Percentiles rank a stretch among this genome's conserved stretches.
Conservation (phyloP, 2,329 filamentous ascomycete species). For the Ceratocystis harringtonii region DNA sequence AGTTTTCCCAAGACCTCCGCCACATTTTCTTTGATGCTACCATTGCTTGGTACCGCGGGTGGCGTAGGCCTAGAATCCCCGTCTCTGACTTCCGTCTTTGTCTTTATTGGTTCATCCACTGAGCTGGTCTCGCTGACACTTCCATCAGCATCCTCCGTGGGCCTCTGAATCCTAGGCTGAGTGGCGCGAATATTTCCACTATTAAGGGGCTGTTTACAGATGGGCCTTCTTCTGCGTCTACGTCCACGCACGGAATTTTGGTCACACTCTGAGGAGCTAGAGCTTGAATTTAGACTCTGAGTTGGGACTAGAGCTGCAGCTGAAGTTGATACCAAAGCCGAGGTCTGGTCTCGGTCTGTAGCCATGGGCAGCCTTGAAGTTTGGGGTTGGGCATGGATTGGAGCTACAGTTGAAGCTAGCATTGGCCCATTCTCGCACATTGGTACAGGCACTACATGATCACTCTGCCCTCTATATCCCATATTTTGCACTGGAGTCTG, state of each 20-base stretch:
- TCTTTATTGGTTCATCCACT: background rate
- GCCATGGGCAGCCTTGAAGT: background rate
- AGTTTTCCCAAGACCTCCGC: background rate
- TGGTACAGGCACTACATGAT: background rate
- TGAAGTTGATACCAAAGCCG: background rate
- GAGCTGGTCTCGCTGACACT: constrained; percentile 3
- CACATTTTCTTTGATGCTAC: background rate
- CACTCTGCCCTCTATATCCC: background rate
- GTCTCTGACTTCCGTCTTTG: background rate
- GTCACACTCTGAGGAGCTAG: background rate
- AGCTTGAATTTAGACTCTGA: background rate
- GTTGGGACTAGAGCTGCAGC: background rate
- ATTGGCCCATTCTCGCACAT: background rate
- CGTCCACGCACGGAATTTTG: background rate
- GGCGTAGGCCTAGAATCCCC: background rate
- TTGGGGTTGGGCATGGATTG: background rate
- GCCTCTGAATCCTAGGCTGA: background rate
- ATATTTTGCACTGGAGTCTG: background rate
- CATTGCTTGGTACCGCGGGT: background rate
- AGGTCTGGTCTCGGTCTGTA: background rate
- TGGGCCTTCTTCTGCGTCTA: background rate
- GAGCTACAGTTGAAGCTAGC: background rate
- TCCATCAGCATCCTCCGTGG: background rate
- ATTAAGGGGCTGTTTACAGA: background rate
- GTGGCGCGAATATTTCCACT: background rate